Conservation (phyloP, 352 stramenopile genomes). For the Globisporangium irregulare region DNA sequence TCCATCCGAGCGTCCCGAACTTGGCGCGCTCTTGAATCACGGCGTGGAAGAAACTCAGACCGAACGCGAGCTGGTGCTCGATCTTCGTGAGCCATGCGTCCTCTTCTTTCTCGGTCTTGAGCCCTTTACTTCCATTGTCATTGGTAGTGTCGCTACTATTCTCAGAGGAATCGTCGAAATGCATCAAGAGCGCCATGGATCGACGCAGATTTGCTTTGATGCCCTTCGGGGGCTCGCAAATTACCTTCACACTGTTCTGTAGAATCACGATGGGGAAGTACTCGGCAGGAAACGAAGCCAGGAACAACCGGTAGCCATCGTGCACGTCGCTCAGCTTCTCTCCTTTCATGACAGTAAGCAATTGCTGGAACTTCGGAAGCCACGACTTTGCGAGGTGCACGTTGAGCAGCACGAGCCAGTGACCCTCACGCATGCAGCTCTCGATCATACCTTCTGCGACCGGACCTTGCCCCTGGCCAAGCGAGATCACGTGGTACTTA, state of each 20-base stretch:
- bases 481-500: slow-evolving; percentile 58
- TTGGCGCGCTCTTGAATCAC: slow-evolving; percentile 72
- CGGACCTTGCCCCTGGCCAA: slow-evolving; percentile 74
- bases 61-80: slow-evolving; percentile 65
- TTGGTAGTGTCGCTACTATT: not conserved
- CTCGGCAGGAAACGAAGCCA: slow-evolving; percentile 58
- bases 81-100: slow-evolving; percentile 18
- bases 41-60: slow-evolving; percentile 77
- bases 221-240: slow-evolving; percentile 68
- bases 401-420: slow-evolving; percentile 77
- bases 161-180: slow-evolving; percentile 1
- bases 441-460: slow-evolving; percentile 60
- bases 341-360: slow-evolving; percentile 35
- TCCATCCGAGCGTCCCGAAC: slow-evolving; percentile 78
- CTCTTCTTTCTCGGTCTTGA: not conserved
- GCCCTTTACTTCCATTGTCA: not conserved
- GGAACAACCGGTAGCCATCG: slow-evolving; percentile 59
- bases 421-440: slow-evolving; percentile 38
- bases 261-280: slow-evolving; percentile 77
- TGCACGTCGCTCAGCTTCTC: slow-evolving; percentile 38
- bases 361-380: slow-evolving; percentile 58
- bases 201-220: slow-evolving; percentile 73
- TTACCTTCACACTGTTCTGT: slow-evolving; percentile 78
- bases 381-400: slow-evolving; percentile 76
- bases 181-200: slow-evolving; percentile 46